Evolutionary conservation across 768 basidiomycete genomes (phyloP).

Genomic region (Pulveroboletus sp.): DNA sequence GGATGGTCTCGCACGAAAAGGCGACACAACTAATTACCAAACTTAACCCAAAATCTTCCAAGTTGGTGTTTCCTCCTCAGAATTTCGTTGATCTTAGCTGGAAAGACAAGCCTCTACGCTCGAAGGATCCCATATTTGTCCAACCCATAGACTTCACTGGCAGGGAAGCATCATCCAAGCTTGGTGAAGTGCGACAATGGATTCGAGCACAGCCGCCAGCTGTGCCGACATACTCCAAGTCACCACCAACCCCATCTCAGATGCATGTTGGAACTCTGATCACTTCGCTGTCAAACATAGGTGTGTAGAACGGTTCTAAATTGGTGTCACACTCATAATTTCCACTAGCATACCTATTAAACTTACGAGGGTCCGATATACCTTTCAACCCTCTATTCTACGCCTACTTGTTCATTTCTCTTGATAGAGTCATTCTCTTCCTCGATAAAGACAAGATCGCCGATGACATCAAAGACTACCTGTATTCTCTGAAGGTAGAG

Average conservation of each 20-base stretch:
- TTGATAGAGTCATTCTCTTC: slow-evolving; percentile 65
- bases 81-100: slow-evolving; percentile 83
- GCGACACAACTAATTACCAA: slow-evolving; percentile 56
- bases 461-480: slow-evolving; percentile 52
- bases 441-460: slow-evolving; percentile 64
- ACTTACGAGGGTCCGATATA: slow-evolving; percentile 85
- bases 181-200: slow-evolving; percentile 68
- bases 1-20: slow-evolving; percentile 73
- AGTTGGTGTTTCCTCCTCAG: slow-evolving; percentile 74
- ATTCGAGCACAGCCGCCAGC: slow-evolving; percentile 56
- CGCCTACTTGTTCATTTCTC: slow-evolving; percentile 73
- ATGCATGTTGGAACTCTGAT: slow-evolving; percentile 65
- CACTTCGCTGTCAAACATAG: slow-evolving; percentile 65
- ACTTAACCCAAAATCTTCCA: slow-evolving; percentile 50
- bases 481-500: slow-evolving; percentile 53
- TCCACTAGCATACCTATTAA: slow-evolving; percentile 72
- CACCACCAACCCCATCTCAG: slow-evolving; percentile 54
- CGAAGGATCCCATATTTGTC: slow-evolving; percentile 57
- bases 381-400: slow-evolving; percentile 92
- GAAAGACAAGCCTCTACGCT: slow-evolving; percentile 70
- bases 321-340: slow-evolving; percentile 1
- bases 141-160: slow-evolving; percentile 72
- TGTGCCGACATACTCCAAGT: slow-evolving; percentile 57
- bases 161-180: slow-evolving; percentile 61
- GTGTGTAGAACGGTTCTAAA: slow-evolving; percentile 34